Evolutionary conservation across 768 basidiomycete species (phyloP).

Genomic region (Leccinum pellstonianum): DNA sequence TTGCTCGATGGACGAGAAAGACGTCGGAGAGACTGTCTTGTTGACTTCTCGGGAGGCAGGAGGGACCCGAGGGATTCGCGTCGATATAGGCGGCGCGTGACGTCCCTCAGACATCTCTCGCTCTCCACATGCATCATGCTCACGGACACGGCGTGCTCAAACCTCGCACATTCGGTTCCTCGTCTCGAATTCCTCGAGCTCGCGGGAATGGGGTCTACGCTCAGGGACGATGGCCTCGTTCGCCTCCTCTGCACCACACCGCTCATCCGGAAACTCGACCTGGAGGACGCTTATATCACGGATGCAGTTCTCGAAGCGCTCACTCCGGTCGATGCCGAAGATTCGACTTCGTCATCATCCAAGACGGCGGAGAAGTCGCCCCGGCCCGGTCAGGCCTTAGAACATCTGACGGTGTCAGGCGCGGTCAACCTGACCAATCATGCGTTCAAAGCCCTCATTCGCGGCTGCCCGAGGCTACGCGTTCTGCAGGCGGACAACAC

Average conservation of each 20-base stretch:
- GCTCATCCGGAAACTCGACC: constrained; percentile 69
- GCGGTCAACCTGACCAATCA: constrained; percentile 63
- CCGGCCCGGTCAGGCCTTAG: too few relatives aligned
- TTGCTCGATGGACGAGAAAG: too few relatives aligned
- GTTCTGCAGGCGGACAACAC: constrained; percentile 82
- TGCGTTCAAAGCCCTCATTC: constrained; percentile 64
- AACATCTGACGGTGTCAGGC: constrained; percentile 70
- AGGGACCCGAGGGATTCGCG: too few relatives aligned
- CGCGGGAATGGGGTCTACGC: constrained; percentile 65
- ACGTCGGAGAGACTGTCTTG: too few relatives aligned
- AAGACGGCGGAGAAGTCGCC: constrained; percentile 4
- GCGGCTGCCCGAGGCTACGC: constrained; percentile 58
- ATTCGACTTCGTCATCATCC: constrained; percentile 14
- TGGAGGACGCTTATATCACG: constrained; percentile 83
- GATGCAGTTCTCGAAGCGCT: constrained; percentile 69
- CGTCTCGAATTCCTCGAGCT: constrained; percentile 75
- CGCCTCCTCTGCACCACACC: constrained; percentile 69
- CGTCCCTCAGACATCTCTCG: constrained; percentile 68
- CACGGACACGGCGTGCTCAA: constrained; percentile 76
- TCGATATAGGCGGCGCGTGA: constrained; percentile 58
- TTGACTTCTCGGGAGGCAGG: too few relatives aligned
- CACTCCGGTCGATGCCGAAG: constrained; percentile 42
- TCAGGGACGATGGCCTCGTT: constrained; percentile 74
- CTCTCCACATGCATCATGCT: constrained; percentile 72
- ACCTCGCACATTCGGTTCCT: constrained; percentile 70